These are phyloP conservation scores for Ambrosiella cleistominuta DNA, from an alignment of 2,329 filamentous ascomycete species.

Conservation along the genomic window DNA sequence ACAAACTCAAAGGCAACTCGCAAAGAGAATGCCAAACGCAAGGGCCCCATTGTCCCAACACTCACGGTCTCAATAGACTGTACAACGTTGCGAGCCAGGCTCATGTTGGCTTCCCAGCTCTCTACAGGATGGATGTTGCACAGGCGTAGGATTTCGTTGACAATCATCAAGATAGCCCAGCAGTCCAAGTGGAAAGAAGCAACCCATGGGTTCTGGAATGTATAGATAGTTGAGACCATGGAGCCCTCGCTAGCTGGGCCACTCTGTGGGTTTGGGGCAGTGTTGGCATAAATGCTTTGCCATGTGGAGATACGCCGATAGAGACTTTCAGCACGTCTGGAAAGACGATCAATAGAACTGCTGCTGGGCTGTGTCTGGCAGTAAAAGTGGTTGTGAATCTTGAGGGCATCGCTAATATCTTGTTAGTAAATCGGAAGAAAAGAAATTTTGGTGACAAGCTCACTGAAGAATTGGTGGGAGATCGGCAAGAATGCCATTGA, in stretches of 20 bases:
- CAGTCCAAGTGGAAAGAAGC: slow-evolving; percentile 22
- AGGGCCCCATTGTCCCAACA: slow-evolving; percentile 23
- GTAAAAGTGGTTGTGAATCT: slow-evolving; percentile 19
- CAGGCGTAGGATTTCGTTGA: slow-evolving; percentile 22
- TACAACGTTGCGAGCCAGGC: slow-evolving; percentile 17
- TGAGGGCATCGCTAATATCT: slow-evolving; percentile 15
- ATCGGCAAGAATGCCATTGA: slow-evolving; percentile 21
- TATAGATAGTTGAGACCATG: slow-evolving; percentile 19
- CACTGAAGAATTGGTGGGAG: slow-evolving; percentile 14
- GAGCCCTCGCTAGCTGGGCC: slow-evolving; percentile 19
- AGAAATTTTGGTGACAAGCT: background rate
- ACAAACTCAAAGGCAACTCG: slow-evolving; percentile 25
- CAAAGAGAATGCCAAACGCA: slow-evolving; percentile 22
- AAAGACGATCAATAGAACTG: slow-evolving; percentile 16
- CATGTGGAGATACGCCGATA: slow-evolving; percentile 20
- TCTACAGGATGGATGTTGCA: slow-evolving; percentile 16
- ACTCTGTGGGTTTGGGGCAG: slow-evolving; percentile 15
- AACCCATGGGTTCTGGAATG: slow-evolving; percentile 19
- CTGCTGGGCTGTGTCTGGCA: slow-evolving; percentile 18
- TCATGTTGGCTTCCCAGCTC: background rate
- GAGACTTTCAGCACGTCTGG: slow-evolving; percentile 17
- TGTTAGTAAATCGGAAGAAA: background rate
- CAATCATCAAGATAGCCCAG: slow-evolving; percentile 24
- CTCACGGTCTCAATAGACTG: slow-evolving; percentile 23
- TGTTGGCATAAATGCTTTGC: slow-evolving; percentile 15